A percentile compares a stretch with the other conserved stretches of the same genome.
Evolutionary conservation across 305 asterid genomes (phyloP).

Genomic region (Ilex paraguariensis): DNA sequence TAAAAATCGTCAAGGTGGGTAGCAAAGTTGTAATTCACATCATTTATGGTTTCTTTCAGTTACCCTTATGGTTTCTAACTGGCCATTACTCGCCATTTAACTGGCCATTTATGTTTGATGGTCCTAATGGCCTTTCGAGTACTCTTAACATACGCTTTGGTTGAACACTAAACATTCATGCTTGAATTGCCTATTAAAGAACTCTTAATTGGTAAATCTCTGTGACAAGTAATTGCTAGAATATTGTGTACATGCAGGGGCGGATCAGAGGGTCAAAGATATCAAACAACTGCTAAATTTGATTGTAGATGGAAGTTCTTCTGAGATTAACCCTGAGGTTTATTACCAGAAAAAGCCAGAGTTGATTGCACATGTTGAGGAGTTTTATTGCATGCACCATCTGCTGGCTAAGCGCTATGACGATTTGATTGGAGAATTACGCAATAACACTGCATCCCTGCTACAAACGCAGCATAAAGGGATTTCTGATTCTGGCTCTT

Average conservation of each 20-base stretch:
- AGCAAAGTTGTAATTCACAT: neutral
- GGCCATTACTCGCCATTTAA: too few species aligned
- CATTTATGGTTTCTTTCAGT: neutral
- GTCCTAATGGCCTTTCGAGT: too few species aligned
- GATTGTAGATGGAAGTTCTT: conserved; percentile 28
- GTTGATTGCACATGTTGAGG: conserved; percentile 45
- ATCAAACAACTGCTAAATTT: conserved; percentile 26
- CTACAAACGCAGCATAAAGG: conserved; percentile 17
- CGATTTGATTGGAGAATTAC: conserved; percentile 26
- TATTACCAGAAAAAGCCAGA: conserved; percentile 23
- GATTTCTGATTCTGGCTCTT: conserved; percentile 14
- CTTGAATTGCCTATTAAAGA: neutral
- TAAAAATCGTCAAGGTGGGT: conserved; percentile 51
- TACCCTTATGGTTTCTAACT: neutral
- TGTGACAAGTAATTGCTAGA: neutral
- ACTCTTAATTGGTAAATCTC: neutral
- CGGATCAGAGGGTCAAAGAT: conserved; percentile 39
- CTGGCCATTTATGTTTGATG: too few species aligned
- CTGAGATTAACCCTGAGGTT: conserved; percentile 15
- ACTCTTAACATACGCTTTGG: neutral
- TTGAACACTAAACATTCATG: neutral
- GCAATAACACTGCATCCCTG: conserved; percentile 14
- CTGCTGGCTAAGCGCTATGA: conserved; percentile 40
- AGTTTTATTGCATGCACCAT: conserved; percentile 43
- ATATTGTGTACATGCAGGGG: conserved; percentile 35